Evolutionary conservation across 495 filamentous ascomycete genomes (phyloP).

Genomic region (Bacidia gigantensis): DNA sequence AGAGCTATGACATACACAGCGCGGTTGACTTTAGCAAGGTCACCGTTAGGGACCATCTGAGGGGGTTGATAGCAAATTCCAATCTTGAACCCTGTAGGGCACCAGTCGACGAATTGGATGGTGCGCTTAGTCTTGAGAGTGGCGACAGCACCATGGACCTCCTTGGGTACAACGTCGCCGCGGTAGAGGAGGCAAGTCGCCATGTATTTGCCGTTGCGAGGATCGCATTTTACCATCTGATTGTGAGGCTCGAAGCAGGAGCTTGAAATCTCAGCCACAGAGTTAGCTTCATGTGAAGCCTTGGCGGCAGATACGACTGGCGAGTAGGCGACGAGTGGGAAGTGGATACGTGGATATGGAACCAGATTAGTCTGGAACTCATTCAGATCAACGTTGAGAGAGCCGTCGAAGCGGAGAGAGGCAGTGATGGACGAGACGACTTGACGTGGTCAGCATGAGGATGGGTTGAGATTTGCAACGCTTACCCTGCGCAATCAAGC

Average conservation of each 20-base stretch:
- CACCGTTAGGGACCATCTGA: slow-evolving; percentile 86
- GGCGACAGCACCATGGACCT: slow-evolving; percentile 80
- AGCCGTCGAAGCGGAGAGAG: slow-evolving; percentile 95
- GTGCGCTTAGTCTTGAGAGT: slow-evolving; percentile 96
- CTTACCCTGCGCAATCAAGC: slow-evolving; percentile 86
- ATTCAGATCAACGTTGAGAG: slow-evolving; percentile 97
- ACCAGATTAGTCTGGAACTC: slow-evolving; percentile 99
- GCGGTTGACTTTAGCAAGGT: slow-evolving; percentile 92
- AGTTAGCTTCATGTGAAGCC: slow-evolving; percentile 83
- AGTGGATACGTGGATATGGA: slow-evolving; percentile 97
- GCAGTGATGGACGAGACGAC: slow-evolving; percentile 98
- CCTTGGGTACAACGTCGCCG: slow-evolving; percentile 93
- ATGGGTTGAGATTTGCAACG: not conserved
- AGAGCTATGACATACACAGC: slow-evolving; percentile 60
- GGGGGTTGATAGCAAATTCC: slow-evolving; percentile 99
- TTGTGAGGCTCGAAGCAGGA: slow-evolving; percentile 66
- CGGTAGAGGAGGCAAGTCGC: slow-evolving; percentile 96
- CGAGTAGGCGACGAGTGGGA: slow-evolving; percentile 91
- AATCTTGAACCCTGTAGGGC: slow-evolving; percentile 99
- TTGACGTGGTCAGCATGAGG: slow-evolving; percentile 16
- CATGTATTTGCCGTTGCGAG: slow-evolving; percentile 99
- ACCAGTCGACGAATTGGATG: slow-evolving; percentile 99
- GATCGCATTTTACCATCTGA: slow-evolving; percentile 99
- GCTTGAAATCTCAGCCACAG: slow-evolving; percentile 50
- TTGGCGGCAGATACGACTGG: slow-evolving; percentile 88